These are phyloP conservation scores for Penicillium corylophilum DNA, from an alignment of 2,329 filamentous ascomycete species.

Conservation along the genomic window DNA sequence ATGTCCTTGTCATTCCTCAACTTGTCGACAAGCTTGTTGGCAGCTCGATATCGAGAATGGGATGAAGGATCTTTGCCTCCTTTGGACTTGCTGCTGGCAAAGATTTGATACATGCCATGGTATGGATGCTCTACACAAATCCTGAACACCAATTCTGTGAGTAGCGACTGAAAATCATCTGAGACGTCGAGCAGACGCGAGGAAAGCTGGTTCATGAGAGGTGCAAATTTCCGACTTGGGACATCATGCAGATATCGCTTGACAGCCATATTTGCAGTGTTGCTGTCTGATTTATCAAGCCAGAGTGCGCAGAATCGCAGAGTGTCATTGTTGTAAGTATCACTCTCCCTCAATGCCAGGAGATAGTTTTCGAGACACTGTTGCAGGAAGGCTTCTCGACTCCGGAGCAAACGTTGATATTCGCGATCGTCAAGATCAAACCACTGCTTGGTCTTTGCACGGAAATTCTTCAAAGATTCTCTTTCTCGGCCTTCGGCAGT, in stretches of 20 bases:
- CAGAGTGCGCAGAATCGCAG: conserved; percentile 91
- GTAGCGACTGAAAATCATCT: conserved; percentile 70
- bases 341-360: conserved; percentile 76
- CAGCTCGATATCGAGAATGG: conserved; percentile 70
- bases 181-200: conserved; percentile 78
- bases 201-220: conserved; percentile 92
- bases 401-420: conserved; percentile 73
- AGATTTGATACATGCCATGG: conserved; percentile 96
- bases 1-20: conserved; percentile 56
- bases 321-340: conserved; percentile 84
- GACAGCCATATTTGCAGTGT: conserved; percentile 75
- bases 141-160: conserved; percentile 71
- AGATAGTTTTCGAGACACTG: conserved; percentile 93
- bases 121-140: conserved; percentile 94
- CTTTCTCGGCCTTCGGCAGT: conserved; percentile 52
- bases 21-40: conserved; percentile 63
- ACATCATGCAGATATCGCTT: conserved; percentile 68
- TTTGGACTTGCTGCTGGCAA: conserved; percentile 72
- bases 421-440: conserved; percentile 87
- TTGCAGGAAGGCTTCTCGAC: conserved; percentile 77
- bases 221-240: conserved; percentile 86
- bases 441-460: conserved; percentile 78
- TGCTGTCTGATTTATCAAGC: conserved; percentile 80
- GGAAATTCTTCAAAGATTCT: conserved; percentile 58
- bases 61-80: conserved; percentile 70